A percentile compares a stretch with the other conserved stretches of the same genome.
These are phyloP conservation scores for Citrus medica DNA, from an alignment of 345 rosid genomes.

Conservation along the genomic window DNA sequence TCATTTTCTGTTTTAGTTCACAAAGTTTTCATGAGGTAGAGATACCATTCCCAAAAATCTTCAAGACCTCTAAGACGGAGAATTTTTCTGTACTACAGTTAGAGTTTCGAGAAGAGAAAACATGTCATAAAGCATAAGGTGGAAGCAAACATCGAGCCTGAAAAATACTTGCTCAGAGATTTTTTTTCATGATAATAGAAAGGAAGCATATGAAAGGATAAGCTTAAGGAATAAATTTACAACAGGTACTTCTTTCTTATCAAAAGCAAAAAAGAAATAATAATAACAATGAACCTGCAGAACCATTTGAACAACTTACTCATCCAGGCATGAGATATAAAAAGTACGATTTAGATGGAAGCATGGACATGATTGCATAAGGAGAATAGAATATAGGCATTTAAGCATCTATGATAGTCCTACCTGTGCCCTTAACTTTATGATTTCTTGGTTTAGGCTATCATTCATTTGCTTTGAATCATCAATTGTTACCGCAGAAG, in stretches of 20 bases:
- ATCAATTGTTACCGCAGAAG: constrained; percentile 39
- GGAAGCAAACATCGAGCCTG: too few species aligned
- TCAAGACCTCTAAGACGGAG: background rate
- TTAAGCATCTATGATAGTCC: background rate
- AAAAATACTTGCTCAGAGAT: background rate
- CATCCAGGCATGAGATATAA: background rate
- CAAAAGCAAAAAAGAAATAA: background rate
- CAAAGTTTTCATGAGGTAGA: background rate
- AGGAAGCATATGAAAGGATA: background rate
- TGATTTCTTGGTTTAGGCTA: constrained; percentile 47
- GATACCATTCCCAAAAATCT: background rate
- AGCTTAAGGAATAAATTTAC: background rate
- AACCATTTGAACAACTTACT: background rate
- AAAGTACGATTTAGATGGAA: background rate
- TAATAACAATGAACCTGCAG: background rate
- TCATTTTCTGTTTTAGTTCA: background rate
- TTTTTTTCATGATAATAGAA: background rate
- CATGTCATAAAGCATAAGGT: too few species aligned
- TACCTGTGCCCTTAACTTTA: constrained; percentile 67
- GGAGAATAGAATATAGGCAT: background rate
- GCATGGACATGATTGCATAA: background rate
- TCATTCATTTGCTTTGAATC: constrained; percentile 53
- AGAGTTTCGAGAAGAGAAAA: too few species aligned
- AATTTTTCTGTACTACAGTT: background rate
- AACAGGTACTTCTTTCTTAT: background rate